Evolutionary conservation across 495 filamentous ascomycete species (phyloP), one percentile per base, ranked within the genome.

Genomic region (Aspergillus leporis): DNA sequence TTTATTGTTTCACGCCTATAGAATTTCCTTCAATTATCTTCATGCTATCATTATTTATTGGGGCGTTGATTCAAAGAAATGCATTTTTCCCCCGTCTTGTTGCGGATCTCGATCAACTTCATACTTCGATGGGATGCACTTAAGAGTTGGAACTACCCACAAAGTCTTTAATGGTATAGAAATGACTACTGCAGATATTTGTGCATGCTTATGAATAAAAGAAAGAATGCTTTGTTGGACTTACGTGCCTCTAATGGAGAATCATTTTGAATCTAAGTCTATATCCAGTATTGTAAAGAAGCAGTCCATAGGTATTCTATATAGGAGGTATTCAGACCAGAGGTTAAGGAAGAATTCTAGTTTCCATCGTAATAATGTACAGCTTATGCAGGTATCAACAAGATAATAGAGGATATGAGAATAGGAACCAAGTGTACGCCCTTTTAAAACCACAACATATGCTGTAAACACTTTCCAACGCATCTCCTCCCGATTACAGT

Each of bases 311-410:
- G 25, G 25, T 28, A 6, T 28, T 28, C 3, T 28, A 28, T 28
- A 41, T 41, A 5, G 38, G n/a, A 41, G 16, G 16, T 5, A 18
- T 16, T 18, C 14, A 41, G 14, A 41, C 38, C 16, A 40, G 32
- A 53, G 19, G 13, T 14, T 7, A 23, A 13, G 23, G 4, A 55
- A 5, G 22, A 47, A 28, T 9, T 36, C 41, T 49, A 53, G 55
- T 59, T 58, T 38, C 21, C 25, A 16, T 59, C 25, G 28, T 55
- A 28, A 56, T 65, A 65, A 59, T 65, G 52, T 65, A 65, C 62
- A 65, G 28, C 8, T 53, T 22, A 16, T 41, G 6, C 34, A 61
- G 51, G 58, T 65, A 59, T 59, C 57, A 53, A 56, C 41, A 28
- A 45, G 25, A 51, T 51, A 40, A 51, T 23, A 36, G 36, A 51